phyloP scores from a whole-genome alignment of 345 rosid species.

The Garcia nutans region DNA sequence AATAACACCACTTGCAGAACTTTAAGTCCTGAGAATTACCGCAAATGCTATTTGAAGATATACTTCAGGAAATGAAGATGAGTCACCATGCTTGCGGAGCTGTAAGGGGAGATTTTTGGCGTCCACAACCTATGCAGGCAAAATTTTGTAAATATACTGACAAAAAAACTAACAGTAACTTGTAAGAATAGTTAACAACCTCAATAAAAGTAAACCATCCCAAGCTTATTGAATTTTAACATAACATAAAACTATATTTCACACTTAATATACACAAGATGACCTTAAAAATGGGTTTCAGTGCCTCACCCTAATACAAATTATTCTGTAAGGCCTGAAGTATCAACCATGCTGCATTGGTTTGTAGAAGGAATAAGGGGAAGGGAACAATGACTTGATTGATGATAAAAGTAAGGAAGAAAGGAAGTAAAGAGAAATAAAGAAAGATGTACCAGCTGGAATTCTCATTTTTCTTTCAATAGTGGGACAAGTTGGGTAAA shows the following conservation, averaged over 20 bases:
- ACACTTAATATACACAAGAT: neutral
- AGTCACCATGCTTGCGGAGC: conserved; percentile 49
- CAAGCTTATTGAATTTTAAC: neutral
- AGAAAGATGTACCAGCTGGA: neutral
- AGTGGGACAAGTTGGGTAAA: neutral
- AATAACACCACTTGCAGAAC: neutral
- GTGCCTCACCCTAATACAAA: neutral
- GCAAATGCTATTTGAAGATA: conserved; percentile 92
- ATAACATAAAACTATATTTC: neutral
- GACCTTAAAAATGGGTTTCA: neutral
- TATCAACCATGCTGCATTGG: neutral
- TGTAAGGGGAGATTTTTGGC: conserved; percentile 86
- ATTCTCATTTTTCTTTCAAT: neutral
- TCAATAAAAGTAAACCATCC: conserved; percentile 9
- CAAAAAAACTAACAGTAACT: neutral
- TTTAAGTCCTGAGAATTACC: conserved; percentile 38
- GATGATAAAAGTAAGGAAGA: too few relatives aligned
- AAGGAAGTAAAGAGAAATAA: neutral
- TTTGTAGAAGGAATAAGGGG: neutral
- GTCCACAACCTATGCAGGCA: conserved; percentile 77
- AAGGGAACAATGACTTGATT: neutral
- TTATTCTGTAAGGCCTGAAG: neutral
- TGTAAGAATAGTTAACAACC: neutral
- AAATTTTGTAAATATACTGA: neutral
- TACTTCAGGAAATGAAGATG: conserved; percentile 86